These are phyloP conservation scores for Simmondsia chinensis DNA, from an alignment of 148 eudicot genomes.

Conservation along the genomic window DNA sequence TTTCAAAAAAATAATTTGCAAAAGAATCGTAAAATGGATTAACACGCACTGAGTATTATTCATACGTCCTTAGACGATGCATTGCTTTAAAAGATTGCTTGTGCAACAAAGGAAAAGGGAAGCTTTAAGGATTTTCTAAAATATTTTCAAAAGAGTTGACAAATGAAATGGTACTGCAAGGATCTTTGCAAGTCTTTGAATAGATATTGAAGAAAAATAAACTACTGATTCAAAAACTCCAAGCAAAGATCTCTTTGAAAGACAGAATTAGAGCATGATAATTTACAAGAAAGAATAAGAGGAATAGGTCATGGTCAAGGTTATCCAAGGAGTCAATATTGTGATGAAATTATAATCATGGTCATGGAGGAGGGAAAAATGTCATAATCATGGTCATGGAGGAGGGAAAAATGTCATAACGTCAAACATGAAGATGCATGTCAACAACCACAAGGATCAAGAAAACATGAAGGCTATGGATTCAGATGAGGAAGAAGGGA, in stretches of 20 bases:
- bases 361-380: no score
- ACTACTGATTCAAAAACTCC: background rate
- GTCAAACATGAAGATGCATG: background rate
- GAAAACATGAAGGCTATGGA: background rate
- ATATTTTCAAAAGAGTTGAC: slow-evolving; percentile 4
- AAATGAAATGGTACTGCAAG: slow-evolving; percentile 3
- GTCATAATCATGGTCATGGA: background rate
- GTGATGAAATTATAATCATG: no score
- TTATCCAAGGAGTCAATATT: no score
- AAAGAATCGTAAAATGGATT: background rate
- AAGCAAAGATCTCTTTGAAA: background rate
- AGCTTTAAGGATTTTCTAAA: slow-evolving; percentile 6
- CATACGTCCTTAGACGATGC: background rate
- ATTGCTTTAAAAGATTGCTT: background rate
- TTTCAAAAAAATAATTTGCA: background rate
- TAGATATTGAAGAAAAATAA: background rate
- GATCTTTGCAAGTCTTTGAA: slow-evolving; percentile 6
- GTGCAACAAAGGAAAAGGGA: background rate
- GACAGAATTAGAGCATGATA: background rate
- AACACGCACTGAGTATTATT: background rate
- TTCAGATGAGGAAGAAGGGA: background rate
- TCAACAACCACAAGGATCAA: background rate
- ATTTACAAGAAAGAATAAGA: background rate
- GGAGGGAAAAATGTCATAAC: background rate
- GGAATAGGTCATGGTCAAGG: slow-evolving; percentile 1